Evolutionary conservation across 179 eudicot species (phyloP), one percentile per base, ranked within the genome.

Genomic region (Beta macrorhiza): DNA sequence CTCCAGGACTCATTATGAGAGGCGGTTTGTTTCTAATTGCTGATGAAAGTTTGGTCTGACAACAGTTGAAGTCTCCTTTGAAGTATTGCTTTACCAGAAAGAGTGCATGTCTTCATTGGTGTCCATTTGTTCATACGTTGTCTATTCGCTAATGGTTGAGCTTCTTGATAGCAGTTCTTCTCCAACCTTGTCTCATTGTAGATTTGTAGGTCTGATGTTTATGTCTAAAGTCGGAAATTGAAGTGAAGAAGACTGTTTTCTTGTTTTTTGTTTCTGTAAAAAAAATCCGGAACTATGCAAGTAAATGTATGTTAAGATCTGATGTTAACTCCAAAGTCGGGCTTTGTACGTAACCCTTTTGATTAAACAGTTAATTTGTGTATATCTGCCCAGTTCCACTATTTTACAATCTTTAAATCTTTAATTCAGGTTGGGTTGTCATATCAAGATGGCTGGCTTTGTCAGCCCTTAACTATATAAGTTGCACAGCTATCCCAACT

Each of bases 51-150:
- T 68, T 44, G 51, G 72, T 69, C 16, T 29, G 16, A 29, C 44
- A 29, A 25, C 25, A 65, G 44, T 25, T 14, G 42, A 65, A 65
- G 69, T 65, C 69, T 29, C 17, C 69, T 63, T 63, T 63, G 37
- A 63, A 63, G 67, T 9, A 37, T 42, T 42, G 49, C 72, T 16
- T 49, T 65, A n/a, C 51, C 25, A 69, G 22, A 20, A 79, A 11
- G 12, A 56, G 59, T 55, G 9, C 4, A 37, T 17, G 19, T 51
- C 22, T 80, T n/a, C 59, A 72, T 17, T 6, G 29, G 56, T n/a
- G 22, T 81, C 51, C 65, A 47, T 52, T 37, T 80, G 78, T 81
- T 75, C 65, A 80, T 74, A 61, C 63, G 74, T 22, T 15, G 64
- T 44, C n/a, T 11, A 56, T 13, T 37, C 14, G 7, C 14, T 25